phyloP scores from a whole-genome alignment of 495 filamentous ascomycete genomes.

The Cercophora samala region DNA sequence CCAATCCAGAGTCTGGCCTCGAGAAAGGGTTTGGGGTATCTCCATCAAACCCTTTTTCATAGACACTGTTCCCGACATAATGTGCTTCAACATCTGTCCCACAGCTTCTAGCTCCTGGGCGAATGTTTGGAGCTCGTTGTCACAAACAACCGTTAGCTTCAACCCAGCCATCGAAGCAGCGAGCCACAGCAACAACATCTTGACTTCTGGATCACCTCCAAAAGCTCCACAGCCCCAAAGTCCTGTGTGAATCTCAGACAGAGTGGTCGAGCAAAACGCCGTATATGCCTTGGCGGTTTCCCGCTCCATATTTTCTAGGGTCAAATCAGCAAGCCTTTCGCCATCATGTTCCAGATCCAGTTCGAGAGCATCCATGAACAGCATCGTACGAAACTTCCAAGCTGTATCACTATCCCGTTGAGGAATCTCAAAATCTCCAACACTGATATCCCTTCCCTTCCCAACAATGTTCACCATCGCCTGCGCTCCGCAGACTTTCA shows the following conservation, averaged over 20 bases:
- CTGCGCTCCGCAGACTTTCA: slow-evolving; percentile 21
- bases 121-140: not conserved
- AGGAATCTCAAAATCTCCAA: slow-evolving; percentile 9
- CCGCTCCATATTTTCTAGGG: slow-evolving; percentile 17
- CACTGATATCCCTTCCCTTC: slow-evolving; percentile 16
- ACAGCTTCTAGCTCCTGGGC: not conserved
- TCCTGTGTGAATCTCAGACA: slow-evolving; percentile 19
- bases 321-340: slow-evolving; percentile 22
- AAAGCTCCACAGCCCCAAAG: slow-evolving; percentile 33
- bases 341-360: slow-evolving; percentile 22
- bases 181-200: slow-evolving; percentile 28
- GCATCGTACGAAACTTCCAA: slow-evolving; percentile 23
- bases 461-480: slow-evolving; percentile 24
- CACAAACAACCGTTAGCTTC: slow-evolving; percentile 22
- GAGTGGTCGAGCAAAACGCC: slow-evolving; percentile 19
- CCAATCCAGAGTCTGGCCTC: not conserved
- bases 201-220: slow-evolving; percentile 29
- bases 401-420: not conserved
- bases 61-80: not conserved
- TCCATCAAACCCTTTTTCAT: not conserved
- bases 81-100: not conserved
- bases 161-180: slow-evolving; percentile 25
- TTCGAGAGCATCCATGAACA: slow-evolving; percentile 35
- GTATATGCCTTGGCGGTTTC: slow-evolving; percentile 25
- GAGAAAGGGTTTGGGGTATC: not conserved